Base-by-base conservation (phyloP, 768 basidiomycete genomes). In the Multifurca ochricompacta region DNA sequence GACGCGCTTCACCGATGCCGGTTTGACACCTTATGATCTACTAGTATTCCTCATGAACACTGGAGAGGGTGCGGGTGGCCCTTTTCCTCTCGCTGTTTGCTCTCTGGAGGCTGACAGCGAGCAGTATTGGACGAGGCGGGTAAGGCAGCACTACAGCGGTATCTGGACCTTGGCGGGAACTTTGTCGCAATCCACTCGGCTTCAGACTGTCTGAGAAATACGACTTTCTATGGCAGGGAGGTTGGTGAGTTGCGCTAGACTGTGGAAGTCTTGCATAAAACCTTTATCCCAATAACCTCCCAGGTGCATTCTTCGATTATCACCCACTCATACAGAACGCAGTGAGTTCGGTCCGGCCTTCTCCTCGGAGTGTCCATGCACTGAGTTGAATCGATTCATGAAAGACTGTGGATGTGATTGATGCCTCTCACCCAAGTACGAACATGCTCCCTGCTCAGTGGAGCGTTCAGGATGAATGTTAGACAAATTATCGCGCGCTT, bases 111-210 rank as follows among this genome's bases (percentile, higher is more conserved):
- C 18, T 42, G 39, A 46, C 14, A 14, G 6, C 13, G 27, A 32
- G 44, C 4, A 77, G 76, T 79, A 11, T 67, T 79, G 18, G 71
- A 74, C 57, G 67, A 61, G 0, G 56, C 56, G 0, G 71, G 73
- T 2, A 68, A 75, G 56, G 64, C 63, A 0, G 76, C 76, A 0
- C 67, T 80, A 13, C 67, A 72, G 54, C 66, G 59, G 9, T 78
- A 71, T 58, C 65, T 78, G 32, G 66, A 75, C 59, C 63, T 66
- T 1, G 77, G 76, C 21, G 76, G 76, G 1, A 74, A 71, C 48
- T 76, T 75, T 53, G 66, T 74, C 19, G 75, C 68, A 7, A 69
- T 77, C 1, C 78, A 80, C 52, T 64, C 74, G 8, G 75, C 74
- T 6, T 73, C 72, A 9, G 75, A 73, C 19, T 72, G 71, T 41